A percentile compares a stretch with the other conserved stretches of the same genome.
These are phyloP conservation scores for Abrus precatorius DNA, from an alignment of 306 rosid genomes.

Conservation along the genomic window DNA sequence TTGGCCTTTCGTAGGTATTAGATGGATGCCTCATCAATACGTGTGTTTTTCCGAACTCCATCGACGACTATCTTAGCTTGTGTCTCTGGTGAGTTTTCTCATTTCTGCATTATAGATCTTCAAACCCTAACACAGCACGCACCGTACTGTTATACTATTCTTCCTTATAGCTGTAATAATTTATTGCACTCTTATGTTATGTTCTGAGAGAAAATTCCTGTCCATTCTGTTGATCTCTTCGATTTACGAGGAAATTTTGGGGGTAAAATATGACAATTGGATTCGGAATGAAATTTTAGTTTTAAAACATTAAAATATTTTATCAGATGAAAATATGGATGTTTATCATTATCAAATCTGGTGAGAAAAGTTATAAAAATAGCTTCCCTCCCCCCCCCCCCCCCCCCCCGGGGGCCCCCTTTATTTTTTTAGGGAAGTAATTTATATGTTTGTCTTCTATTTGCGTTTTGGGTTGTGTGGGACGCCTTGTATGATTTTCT, in stretches of 20 bases:
- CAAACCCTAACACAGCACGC: not conserved
- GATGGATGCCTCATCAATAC: not conserved
- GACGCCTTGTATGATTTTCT: not conserved
- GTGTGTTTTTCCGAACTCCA: not conserved
- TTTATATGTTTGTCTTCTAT: not conserved
- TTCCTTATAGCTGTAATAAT: not conserved
- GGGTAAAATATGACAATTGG: not conserved
- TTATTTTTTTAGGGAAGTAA: not conserved
- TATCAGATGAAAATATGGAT: not conserved
- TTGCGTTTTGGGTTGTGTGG: conserved; percentile 5
- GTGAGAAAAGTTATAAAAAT: not conserved
- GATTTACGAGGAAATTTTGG: not conserved
- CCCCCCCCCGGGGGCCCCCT: too few relatives aligned
- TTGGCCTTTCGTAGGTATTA: not conserved
- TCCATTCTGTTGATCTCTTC: not conserved
- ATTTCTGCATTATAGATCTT: conserved; percentile 27
- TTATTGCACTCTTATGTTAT: not conserved
- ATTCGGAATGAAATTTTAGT: not conserved
- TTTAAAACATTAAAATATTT: not conserved
- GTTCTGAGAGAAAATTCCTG: not conserved
- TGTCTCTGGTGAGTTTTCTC: conserved; percentile 47
- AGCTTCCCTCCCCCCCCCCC: too few relatives aligned
- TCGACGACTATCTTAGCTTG: conserved; percentile 22
- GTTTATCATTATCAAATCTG: conserved; percentile 19
- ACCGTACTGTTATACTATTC: not conserved